Evolutionary conservation across 352 stramenopile species (phyloP), one percentile per base, ranked within the genome.

Genomic region (Phytophthora citrophthora): DNA sequence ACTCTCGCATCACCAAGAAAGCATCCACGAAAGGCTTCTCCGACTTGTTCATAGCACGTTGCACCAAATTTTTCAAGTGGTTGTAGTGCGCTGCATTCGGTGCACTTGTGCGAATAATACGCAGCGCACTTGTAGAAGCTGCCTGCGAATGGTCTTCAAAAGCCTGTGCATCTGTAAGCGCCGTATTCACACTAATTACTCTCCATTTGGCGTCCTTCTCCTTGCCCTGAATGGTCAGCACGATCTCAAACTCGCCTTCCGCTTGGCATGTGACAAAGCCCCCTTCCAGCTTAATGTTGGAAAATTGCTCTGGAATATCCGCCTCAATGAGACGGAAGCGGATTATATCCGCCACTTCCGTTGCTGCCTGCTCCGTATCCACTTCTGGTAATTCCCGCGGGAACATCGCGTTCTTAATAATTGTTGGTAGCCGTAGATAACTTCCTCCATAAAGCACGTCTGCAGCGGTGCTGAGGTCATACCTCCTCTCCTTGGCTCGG

Each of bases 31-130:
- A 91, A 7, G 87, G 87, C 39, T 69, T 81, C 9, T 83, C 70
- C n/a, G 87, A 91, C 59, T 92, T 88, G 69, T 94, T 94, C 80
- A 95, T 93, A n/a, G 78, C 71, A 27, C 82, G 85, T 52, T 95
- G 87, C 45, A 95, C 83, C 26, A 95, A 70, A 50, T 94, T 92
- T 57, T 89, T 89, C 46, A 95, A 61, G 58, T 95, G 87, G 47
- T 90, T 89, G 70, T 91, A 93, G 57, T 95, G 85, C 5, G 69
- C 70, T 24, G 77, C 51, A n/a, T 75, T 90, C 9, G 87, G 87
- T 27, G 85, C 81, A 53, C 83, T 93, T 9, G 77, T 84, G 54
- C 89, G 84, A 59, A 93, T 93, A 63, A 93, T 93, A 18, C 81
- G 84, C 36, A 95, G 54, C 7, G 76, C 71, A 41, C 74, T 93